phyloP scores from a whole-genome alignment of 1,284 basidiomycete species.

The Tetrapyrgos nigripes region DNA sequence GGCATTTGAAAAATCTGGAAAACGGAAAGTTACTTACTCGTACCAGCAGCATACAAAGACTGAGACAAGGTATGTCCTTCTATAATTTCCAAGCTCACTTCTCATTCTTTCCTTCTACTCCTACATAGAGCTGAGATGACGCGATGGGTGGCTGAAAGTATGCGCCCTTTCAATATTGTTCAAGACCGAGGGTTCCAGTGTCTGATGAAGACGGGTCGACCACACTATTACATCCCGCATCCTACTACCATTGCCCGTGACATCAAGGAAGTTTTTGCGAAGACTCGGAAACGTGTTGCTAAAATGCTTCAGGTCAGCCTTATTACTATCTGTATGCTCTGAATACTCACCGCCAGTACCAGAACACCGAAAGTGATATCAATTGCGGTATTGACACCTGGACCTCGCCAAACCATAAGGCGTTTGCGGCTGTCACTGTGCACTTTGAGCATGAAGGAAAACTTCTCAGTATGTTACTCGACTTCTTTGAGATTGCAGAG shows the following conservation, averaged over 20 bases:
- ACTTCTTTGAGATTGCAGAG: conserved; percentile 2
- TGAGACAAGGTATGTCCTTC: conserved; percentile 13
- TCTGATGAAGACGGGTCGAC: conserved; percentile 23
- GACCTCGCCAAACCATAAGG: conserved; percentile 1
- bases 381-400: background rate
- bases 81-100: too few relatives aligned
- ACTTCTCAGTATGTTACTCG: background rate
- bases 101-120: too few relatives aligned
- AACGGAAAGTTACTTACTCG: conserved; percentile 24
- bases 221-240: conserved; percentile 20
- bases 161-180: conserved; percentile 19
- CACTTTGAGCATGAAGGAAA: background rate
- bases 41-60: conserved; percentile 19
- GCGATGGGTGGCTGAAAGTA: conserved; percentile 19
- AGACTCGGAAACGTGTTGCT: conserved; percentile 7
- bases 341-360: background rate
- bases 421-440: background rate
- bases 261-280: conserved; percentile 3
- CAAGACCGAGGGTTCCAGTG: conserved; percentile 16
- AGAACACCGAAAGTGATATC: background rate
- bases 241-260: conserved; percentile 18
- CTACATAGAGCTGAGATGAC: background rate
- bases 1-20: conserved; percentile 19
- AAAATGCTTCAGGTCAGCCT: conserved; percentile 17
- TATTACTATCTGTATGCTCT: background rate